A percentile compares a stretch with the other conserved stretches of the same genome.
Conservation (phyloP, 139 green algal genomes). For the Chlorella sp. region DNA sequence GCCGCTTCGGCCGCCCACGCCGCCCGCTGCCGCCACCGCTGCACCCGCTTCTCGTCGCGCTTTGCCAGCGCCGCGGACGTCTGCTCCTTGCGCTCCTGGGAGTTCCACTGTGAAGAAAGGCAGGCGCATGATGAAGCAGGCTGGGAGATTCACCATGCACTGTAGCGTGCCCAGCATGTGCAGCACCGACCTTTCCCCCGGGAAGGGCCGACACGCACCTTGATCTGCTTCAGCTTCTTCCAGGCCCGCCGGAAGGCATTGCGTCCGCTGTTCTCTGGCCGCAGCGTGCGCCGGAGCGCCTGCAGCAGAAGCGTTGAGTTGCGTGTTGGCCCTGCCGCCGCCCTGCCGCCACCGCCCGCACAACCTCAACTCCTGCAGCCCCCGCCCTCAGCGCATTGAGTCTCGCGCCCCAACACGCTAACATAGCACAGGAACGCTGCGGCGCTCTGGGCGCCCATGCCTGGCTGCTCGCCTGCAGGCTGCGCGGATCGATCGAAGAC, state of each 20-base stretch:
- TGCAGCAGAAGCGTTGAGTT: too few species aligned
- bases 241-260: slow-evolving; percentile 16
- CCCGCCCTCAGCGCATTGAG: too few species aligned
- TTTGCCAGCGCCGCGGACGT: background rate
- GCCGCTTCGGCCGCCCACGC: background rate
- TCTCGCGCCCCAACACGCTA: too few species aligned
- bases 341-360: background rate
- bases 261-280: slow-evolving; percentile 15
- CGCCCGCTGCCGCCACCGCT: background rate
- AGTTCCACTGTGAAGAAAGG: slow-evolving; percentile 3
- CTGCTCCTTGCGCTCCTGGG: background rate
- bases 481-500: too few species aligned
- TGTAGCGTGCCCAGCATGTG: background rate
- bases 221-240: slow-evolving; percentile 18
- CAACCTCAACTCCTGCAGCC: too few species aligned
- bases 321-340: too few species aligned
- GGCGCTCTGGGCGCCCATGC: background rate
- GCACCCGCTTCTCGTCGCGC: slow-evolving; percentile 7
- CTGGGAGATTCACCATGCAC: background rate
- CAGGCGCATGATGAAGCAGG: background rate
- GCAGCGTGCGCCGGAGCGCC: background rate
- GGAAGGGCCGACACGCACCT: background rate
- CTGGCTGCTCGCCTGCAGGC: background rate
- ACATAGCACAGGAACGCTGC: too few species aligned
- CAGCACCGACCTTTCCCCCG: too few species aligned